Conservation (phyloP, 805 yeast genomes). For the Yamadazyma ubonensis region DNA sequence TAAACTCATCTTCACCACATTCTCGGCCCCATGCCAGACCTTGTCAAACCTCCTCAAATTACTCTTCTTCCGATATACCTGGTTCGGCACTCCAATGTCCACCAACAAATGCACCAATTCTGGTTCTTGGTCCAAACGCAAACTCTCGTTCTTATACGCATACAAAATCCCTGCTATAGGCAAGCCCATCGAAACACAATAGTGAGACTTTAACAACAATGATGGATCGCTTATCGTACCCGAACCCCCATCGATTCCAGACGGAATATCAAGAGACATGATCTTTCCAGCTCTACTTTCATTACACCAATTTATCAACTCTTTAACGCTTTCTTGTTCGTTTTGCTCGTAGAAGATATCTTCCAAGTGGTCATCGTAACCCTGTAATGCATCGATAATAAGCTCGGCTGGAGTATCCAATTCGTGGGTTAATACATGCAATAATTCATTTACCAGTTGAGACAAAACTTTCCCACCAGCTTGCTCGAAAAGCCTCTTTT, state of each 20-base stretch:
- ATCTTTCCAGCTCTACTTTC: slow-evolving; percentile 39
- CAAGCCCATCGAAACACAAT: slow-evolving; percentile 69
- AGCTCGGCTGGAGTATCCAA: slow-evolving; percentile 76
- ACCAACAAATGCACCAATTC: slow-evolving; percentile 59
- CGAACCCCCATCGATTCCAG: slow-evolving; percentile 81
- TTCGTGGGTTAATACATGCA: slow-evolving; percentile 40
- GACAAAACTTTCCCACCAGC: slow-evolving; percentile 64
- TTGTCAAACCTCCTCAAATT: slow-evolving; percentile 45
- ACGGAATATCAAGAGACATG: slow-evolving; percentile 75
- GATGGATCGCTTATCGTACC: slow-evolving; percentile 47
- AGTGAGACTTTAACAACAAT: slow-evolving; percentile 46
- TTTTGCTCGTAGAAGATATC: slow-evolving; percentile 47
- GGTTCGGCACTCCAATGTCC: slow-evolving; percentile 70
- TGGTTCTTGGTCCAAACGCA: slow-evolving; percentile 31
- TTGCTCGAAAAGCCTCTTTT: slow-evolving; percentile 53
- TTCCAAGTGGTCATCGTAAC: slow-evolving; percentile 66
- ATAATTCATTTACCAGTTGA: slow-evolving; percentile 33
- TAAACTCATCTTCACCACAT: slow-evolving; percentile 18
- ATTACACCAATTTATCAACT: slow-evolving; percentile 69
- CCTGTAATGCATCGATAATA: slow-evolving; percentile 81
- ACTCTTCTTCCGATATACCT: slow-evolving; percentile 43
- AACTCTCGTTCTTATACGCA: slow-evolving; percentile 56
- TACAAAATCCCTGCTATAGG: slow-evolving; percentile 64
- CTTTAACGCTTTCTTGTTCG: slow-evolving; percentile 40
- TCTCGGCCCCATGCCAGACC: slow-evolving; percentile 44